Evolutionary conservation across 345 rosid species (phyloP).

Genomic region (Turnera subulata): DNA sequence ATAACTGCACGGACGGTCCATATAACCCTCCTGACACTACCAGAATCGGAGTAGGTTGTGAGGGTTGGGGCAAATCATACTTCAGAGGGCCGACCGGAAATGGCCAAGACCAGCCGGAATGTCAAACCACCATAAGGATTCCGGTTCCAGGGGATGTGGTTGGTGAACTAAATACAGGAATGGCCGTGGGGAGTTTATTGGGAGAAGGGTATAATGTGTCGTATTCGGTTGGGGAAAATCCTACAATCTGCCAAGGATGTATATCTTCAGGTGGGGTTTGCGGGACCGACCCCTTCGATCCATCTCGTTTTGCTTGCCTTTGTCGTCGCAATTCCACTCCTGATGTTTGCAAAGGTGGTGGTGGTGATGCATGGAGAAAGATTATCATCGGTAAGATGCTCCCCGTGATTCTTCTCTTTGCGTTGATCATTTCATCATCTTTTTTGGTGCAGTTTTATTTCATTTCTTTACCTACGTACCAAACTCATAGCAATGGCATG

Average conservation of each 20-base stretch:
- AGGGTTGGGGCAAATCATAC: not conserved
- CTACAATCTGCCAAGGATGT: constrained; percentile 13
- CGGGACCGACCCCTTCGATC: constrained; percentile 13
- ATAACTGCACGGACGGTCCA: constrained; percentile 12
- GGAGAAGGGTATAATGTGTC: constrained; percentile 23
- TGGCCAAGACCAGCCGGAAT: not conserved
- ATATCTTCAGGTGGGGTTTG: constrained; percentile 33
- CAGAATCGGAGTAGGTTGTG: no score
- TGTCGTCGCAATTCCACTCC: constrained; percentile 21
- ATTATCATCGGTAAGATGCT: no score
- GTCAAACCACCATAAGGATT: not conserved
- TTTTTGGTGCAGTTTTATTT: no score
- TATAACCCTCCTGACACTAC: no score
- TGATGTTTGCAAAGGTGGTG: not conserved
- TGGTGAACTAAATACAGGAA: not conserved
- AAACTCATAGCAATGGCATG: no score
- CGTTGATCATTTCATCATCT: no score
- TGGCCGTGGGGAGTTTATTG: not conserved
- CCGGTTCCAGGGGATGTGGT: not conserved
- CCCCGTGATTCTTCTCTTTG: no score
- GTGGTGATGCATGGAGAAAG: no score
- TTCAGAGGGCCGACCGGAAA: not conserved
- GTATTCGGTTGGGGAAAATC: not conserved
- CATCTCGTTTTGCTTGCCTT: constrained; percentile 28
- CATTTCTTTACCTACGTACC: no score